Evolutionary conservation across 331 rosid genomes (phyloP), one percentile per base, ranked within the genome.

Genomic region (Arachis monticola): DNA sequence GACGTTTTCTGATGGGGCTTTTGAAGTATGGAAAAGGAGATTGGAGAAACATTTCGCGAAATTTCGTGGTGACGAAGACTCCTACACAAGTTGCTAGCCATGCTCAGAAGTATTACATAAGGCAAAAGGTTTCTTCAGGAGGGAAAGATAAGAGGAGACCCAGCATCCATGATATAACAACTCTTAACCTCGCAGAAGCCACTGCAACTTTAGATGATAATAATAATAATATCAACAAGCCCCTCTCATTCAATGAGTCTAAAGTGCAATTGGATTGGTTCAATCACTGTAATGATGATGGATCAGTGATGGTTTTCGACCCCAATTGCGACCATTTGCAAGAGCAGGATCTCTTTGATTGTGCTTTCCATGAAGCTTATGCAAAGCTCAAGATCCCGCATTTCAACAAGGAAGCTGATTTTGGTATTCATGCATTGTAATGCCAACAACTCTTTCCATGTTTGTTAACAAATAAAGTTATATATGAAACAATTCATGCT

Each of bases 141-240:
- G 97, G 87, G 5, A 93, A 91, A 70, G 93, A 92, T 79, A 93
- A 88, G 73, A 89, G 96, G 59, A 84, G 98, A 65, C 98, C 98
- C 0, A 93, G 98, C 83, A 93, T 93, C 74, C 98, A 93, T 72
- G 98, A 93, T 35, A 89, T 93, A 75, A 93, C 98, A 4, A 89
- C 90, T 38, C 82, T 86, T 40, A 93, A 82, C 79, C 90, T 93
- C 31, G 75, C 89, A 42, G 87, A 82, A 53, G 55, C 88, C 27
- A 53, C 89, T 32, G n/a, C 75, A 27, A 35, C 81, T 58, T 56
- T 86, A 35, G 88, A 87, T 65, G 73, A 78, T 41, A 87, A 71
- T 60, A 35, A 35, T 35, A 35, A 22, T 27, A 27, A 27, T 27
- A 27, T 27, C 30, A 27, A 27, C 30, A 67, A 74, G 61, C 38